Evolutionary conservation across 495 filamentous ascomycete species (phyloP).

Genomic region (Monascus purpureus): DNA sequence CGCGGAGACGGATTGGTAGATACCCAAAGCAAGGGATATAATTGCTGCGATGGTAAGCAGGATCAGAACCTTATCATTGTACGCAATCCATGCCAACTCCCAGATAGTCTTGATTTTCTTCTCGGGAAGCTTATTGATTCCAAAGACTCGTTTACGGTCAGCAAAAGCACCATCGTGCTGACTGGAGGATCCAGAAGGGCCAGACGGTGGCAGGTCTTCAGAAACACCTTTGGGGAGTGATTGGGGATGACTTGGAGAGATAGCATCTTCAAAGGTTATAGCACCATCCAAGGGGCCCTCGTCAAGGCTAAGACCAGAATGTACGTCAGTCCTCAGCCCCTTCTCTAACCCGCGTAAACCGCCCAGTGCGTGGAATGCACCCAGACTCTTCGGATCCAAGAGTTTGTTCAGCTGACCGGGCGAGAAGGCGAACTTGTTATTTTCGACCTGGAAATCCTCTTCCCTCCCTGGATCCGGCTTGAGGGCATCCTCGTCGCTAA

Average conservation of each 20-base stretch:
- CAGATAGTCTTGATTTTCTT: constrained; percentile 60
- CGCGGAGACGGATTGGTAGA: constrained; percentile 45
- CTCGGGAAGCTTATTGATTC: constrained; percentile 54
- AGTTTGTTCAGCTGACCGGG: constrained; percentile 71
- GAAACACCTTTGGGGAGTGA: constrained; percentile 16
- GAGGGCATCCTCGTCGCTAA: constrained; percentile 46
- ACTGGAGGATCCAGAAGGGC: constrained; percentile 10
- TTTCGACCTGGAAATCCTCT: constrained; percentile 53
- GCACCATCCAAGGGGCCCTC: constrained; percentile 48
- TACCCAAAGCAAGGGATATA: constrained; percentile 72
- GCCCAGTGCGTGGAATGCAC: constrained; percentile 66
- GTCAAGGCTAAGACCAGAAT: constrained; percentile 59
- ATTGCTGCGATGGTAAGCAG: constrained; percentile 65
- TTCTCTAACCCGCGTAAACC: constrained; percentile 63
- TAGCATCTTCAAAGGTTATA: constrained; percentile 60
- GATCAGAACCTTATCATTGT: constrained; percentile 72
- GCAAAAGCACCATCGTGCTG: constrained; percentile 24
- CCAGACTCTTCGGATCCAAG: constrained; percentile 66
- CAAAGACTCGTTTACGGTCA: constrained; percentile 58
- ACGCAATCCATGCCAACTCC: constrained; percentile 66
- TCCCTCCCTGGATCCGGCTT: constrained; percentile 58
- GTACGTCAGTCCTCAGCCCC: constrained; percentile 56
- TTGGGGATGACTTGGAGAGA: constrained; percentile 10
- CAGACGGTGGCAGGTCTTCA: constrained; percentile 14
- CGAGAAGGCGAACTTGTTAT: constrained; percentile 73